phyloP scores from a whole-genome alignment of 371 early-diverging fungal genomes.

The Chytridium lagenaria region DNA sequence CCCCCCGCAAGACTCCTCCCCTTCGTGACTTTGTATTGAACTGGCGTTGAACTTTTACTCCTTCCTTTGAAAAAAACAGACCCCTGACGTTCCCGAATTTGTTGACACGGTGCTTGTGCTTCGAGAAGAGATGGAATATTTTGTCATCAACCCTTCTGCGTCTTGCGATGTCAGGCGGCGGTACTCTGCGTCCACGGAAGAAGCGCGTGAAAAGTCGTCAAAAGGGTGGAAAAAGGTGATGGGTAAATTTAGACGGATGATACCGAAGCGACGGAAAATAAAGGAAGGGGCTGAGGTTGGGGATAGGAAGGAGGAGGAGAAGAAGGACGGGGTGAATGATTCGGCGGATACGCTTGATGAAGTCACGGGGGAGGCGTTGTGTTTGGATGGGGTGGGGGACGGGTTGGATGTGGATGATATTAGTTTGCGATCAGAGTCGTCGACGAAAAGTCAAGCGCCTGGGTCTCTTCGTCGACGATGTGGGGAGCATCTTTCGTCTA shows the following conservation, averaged over 20 bases:
- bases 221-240: too few relatives aligned
- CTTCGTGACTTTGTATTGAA: too few relatives aligned
- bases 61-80: too few relatives aligned
- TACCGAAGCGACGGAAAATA: not conserved
- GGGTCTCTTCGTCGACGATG: not conserved
- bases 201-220: too few relatives aligned
- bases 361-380: too few relatives aligned
- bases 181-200: not conserved
- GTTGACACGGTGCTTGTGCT: constrained; percentile 5
- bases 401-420: not conserved
- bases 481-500: not conserved
- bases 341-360: not conserved
- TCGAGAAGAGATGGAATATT: constrained; percentile 6
- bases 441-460: not conserved
- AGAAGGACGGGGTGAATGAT: not conserved
- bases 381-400: too few relatives aligned
- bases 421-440: not conserved
- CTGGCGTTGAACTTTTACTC: too few relatives aligned
- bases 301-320: too few relatives aligned
- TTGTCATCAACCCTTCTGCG: constrained; percentile 5
- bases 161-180: not conserved
- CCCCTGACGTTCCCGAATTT: too few relatives aligned
- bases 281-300: too few relatives aligned
- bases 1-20: too few relatives aligned
- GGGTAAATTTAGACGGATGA: too few relatives aligned